phyloP scores from a whole-genome alignment of 2,329 filamentous ascomycete genomes.

The Exophiala lecanii-corni region DNA sequence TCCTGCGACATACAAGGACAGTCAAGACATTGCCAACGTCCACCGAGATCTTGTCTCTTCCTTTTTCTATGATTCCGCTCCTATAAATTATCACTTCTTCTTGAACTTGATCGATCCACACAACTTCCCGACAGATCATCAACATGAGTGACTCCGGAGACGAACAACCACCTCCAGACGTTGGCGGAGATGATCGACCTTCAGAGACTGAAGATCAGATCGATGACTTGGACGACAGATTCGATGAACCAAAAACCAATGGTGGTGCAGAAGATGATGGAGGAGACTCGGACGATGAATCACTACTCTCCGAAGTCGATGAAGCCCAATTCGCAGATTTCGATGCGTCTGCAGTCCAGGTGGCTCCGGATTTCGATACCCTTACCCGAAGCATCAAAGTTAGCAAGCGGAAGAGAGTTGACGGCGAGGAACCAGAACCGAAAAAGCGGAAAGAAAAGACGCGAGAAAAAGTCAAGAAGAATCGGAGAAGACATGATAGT shows the following conservation, averaged over 20 bases:
- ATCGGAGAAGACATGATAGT: constrained; percentile 55
- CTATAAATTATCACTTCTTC: too few species aligned
- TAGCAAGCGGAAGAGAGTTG: constrained; percentile 61
- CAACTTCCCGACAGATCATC: too few species aligned
- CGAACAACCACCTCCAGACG: constrained; percentile 25
- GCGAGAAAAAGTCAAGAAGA: constrained; percentile 52
- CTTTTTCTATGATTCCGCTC: too few species aligned
- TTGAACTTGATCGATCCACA: too few species aligned
- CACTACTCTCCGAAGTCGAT: constrained; percentile 59
- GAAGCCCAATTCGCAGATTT: constrained; percentile 63
- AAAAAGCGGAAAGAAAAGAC: constrained; percentile 61
- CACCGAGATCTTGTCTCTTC: too few species aligned
- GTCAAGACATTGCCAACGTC: too few species aligned
- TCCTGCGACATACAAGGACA: too few species aligned
- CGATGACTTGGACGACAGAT: constrained; percentile 19
- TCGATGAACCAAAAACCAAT: constrained; percentile 24
- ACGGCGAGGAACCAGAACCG: constrained; percentile 58
- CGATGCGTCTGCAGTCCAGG: constrained; percentile 56
- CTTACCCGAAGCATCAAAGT: constrained; percentile 54
- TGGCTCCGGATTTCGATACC: constrained; percentile 59
- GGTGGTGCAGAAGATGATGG: constrained; percentile 32
- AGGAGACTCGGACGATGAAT: constrained; percentile 54
- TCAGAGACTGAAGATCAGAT: constrained; percentile 29
- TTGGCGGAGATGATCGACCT: constrained; percentile 40
- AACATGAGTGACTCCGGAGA: constrained; percentile 25